phyloP scores from a whole-genome alignment of 2,329 filamentous ascomycete genomes.

The Aspergillus niger region DNA sequence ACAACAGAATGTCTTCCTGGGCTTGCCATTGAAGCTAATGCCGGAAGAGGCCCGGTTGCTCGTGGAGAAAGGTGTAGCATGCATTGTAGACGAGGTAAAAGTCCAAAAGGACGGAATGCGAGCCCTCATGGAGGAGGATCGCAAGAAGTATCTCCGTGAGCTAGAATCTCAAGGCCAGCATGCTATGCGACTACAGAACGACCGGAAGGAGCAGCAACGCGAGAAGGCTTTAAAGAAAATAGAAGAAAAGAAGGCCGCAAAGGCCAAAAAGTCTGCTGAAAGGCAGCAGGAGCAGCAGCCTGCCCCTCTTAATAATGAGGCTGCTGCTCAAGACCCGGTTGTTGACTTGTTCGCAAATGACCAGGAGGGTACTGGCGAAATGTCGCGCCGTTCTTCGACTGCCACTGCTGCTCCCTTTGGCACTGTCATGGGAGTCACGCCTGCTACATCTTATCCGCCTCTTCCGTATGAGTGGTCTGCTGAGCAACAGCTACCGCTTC shows the following conservation, averaged over 20 bases:
- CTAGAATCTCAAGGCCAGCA: conserved; percentile 58
- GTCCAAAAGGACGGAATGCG: conserved; percentile 68
- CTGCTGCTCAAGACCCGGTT: conserved; percentile 17
- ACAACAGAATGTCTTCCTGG: conserved; percentile 91
- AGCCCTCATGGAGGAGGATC: conserved; percentile 59
- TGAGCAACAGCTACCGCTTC: conserved; percentile 30
- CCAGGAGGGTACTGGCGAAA: conserved; percentile 9
- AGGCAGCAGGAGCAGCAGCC: conserved; percentile 15
- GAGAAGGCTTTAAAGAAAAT: conserved; percentile 54
- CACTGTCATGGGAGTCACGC: conserved; percentile 46
- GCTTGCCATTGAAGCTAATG: conserved; percentile 84
- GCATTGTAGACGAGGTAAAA: conserved; percentile 75
- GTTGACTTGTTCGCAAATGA: conserved; percentile 29
- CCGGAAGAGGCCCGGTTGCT: conserved; percentile 85
- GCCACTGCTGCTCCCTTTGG: conserved; percentile 19
- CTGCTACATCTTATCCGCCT: conserved; percentile 53
- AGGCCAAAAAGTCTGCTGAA: conserved; percentile 26
- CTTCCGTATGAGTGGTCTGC: conserved; percentile 38
- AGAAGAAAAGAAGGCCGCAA: conserved; percentile 39
- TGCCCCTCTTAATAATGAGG: conserved; percentile 4
- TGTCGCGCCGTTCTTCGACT: conserved; percentile 20
- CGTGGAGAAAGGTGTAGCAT: conserved; percentile 73
- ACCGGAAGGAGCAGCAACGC: conserved; percentile 53
- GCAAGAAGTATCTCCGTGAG: conserved; percentile 61
- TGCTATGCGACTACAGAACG: conserved; percentile 49